Conservation (phyloP, 768 basidiomycete genomes). For the Trametopsis cervina region DNA sequence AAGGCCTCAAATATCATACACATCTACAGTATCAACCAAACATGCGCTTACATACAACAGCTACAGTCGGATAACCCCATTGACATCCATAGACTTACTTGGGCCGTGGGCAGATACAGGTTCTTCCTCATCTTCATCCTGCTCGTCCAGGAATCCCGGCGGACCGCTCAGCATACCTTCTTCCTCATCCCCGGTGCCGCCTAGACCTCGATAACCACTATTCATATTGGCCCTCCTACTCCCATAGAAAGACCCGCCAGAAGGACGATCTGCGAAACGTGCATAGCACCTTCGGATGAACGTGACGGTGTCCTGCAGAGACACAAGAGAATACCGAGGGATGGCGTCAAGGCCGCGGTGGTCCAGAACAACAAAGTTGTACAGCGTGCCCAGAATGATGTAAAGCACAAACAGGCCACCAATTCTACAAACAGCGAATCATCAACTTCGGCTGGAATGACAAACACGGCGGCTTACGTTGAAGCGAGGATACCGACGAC, state of each 20-base stretch:
- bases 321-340: slow-evolving; percentile 46
- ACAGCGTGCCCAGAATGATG: slow-evolving; percentile 61
- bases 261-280: slow-evolving; percentile 16
- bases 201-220: slow-evolving; percentile 21
- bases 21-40: no score
- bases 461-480: slow-evolving; percentile 39
- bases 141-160: slow-evolving; percentile 22
- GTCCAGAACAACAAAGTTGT: slow-evolving; percentile 72
- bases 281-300: slow-evolving; percentile 17
- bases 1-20: no score
- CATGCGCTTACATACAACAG: slow-evolving; percentile 8
- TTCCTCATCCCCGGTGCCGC: slow-evolving; percentile 20
- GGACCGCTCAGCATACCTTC: slow-evolving; percentile 22
- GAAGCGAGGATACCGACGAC: slow-evolving; percentile 49
- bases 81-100: slow-evolving; percentile 16
- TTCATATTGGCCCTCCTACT: slow-evolving; percentile 7
- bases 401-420: slow-evolving; percentile 56
- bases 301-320: slow-evolving; percentile 21
- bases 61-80: slow-evolving; percentile 23
- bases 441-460: not conserved
- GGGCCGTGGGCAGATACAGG: not conserved
- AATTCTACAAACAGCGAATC: slow-evolving; percentile 30
- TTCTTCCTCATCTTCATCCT: slow-evolving; percentile 22
- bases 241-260: slow-evolving; percentile 19
- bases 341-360: slow-evolving; percentile 68